phyloP scores from a whole-genome alignment of 2,329 filamentous ascomycete genomes.

The Seiridium cupressi region DNA sequence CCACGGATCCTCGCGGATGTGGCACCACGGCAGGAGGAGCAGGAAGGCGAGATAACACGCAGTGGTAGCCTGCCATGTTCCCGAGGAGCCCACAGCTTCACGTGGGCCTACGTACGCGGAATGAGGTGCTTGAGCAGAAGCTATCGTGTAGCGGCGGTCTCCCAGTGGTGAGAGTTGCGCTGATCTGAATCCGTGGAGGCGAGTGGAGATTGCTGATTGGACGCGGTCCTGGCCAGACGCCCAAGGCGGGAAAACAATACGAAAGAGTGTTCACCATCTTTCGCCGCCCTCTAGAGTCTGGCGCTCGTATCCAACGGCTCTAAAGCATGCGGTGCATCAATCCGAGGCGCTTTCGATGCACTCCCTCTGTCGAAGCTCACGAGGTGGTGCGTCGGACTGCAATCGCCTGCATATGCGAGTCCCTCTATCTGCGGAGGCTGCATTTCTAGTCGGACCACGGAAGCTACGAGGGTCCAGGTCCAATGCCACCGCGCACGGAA shows the following conservation, averaged over 20 bases:
- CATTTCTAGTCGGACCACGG: neutral
- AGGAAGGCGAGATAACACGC: neutral
- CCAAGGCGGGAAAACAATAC: neutral
- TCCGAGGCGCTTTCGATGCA: slow-evolving; percentile 1
- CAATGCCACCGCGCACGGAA: neutral
- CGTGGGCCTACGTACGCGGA: neutral
- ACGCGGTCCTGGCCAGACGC: neutral
- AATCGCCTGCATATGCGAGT: slow-evolving; percentile 1
- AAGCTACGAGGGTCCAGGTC: neutral
- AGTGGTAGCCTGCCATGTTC: neutral
- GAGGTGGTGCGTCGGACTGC: neutral
- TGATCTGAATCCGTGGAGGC: neutral
- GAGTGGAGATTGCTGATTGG: neutral
- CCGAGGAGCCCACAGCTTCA: neutral
- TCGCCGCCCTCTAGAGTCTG: neutral
- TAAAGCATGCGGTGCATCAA: slow-evolving; percentile 4
- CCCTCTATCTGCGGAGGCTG: neutral
- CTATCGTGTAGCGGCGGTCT: neutral
- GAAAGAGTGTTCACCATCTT: neutral
- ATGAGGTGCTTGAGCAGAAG: too few relatives aligned
- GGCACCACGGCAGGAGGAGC: too few relatives aligned
- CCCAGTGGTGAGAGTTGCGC: neutral
- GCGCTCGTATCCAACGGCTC: slow-evolving; percentile 5
- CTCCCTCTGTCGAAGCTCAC: neutral
- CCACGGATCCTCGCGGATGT: neutral